Percentiles rank a stretch among this genome's conserved stretches.
These are phyloP conservation scores for Eucalyptus viminalis DNA, from an alignment of 345 rosid genomes.

Conservation along the genomic window DNA sequence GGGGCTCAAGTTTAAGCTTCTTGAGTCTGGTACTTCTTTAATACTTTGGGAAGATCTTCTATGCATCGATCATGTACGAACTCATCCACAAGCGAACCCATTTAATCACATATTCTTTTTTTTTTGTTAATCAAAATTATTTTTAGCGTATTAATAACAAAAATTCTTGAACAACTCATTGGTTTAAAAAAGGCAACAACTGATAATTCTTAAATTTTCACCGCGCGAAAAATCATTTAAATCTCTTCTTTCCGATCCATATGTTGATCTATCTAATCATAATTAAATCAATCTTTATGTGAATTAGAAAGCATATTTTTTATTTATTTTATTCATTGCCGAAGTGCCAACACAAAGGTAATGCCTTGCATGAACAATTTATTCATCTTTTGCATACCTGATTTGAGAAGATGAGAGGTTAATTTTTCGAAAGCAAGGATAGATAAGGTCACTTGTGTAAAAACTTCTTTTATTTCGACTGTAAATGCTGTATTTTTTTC, in stretches of 20 bases:
- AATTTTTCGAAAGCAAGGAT: background rate
- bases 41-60: background rate
- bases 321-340: background rate
- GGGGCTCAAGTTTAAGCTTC: background rate
- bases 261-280: background rate
- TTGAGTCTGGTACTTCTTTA: background rate
- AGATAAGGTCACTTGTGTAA: too few species aligned
- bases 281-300: background rate
- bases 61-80: background rate
- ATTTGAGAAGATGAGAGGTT: background rate
- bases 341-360: background rate
- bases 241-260: background rate
- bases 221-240: fast-evolving
- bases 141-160: background rate
- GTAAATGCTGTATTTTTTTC: too few species aligned
- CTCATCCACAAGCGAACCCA: background rate
- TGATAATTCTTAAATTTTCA: background rate
- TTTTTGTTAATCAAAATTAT: background rate
- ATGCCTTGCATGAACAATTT: background rate
- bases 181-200: background rate
- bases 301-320: background rate
- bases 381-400: background rate
- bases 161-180: background rate
- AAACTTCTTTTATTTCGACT: background rate
- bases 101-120: background rate